Evolutionary conservation across 148 eudicot genomes (phyloP).

Genomic region (Chenopodium berlandieri): DNA sequence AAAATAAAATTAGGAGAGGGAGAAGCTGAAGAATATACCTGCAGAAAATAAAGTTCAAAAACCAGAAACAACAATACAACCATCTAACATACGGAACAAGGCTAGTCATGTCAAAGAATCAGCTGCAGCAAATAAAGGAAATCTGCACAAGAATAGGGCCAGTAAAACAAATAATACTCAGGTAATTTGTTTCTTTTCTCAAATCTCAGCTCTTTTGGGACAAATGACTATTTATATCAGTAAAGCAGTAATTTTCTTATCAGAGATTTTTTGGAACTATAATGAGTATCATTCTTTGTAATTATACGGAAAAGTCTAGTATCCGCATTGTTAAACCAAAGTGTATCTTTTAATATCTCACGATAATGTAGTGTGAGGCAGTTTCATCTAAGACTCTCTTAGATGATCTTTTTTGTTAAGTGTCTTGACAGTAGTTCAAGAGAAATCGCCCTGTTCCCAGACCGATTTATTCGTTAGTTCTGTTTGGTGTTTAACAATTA

Average conservation of each 20-base stretch:
- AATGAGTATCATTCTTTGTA: too few species aligned
- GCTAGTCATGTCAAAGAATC: conserved; percentile 38
- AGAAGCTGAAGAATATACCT: conserved; percentile 35
- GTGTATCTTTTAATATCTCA: not conserved
- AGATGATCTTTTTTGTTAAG: not conserved
- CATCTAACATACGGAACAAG: conserved; percentile 26
- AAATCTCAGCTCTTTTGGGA: not conserved
- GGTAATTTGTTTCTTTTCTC: conserved; percentile 28
- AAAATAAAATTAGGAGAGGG: conserved; percentile 41
- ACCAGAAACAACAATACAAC: conserved; percentile 27
- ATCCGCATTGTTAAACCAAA: too few species aligned
- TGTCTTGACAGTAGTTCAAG: not conserved
- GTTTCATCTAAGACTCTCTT: not conserved
- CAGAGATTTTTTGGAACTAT: too few species aligned
- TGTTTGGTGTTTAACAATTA: not conserved
- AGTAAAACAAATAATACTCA: conserved; percentile 39
- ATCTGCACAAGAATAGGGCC: conserved; percentile 29
- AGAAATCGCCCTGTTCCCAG: not conserved
- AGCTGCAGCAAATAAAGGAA: conserved; percentile 22
- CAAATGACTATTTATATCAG: not conserved
- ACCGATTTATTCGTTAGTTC: not conserved
- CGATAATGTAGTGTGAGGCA: not conserved
- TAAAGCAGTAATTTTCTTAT: not conserved
- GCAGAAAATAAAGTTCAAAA: conserved; percentile 32
- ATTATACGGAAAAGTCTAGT: too few species aligned